phyloP scores from a whole-genome alignment of 2,329 filamentous ascomycete species.

The Trichoderma cornu-damae region DNA sequence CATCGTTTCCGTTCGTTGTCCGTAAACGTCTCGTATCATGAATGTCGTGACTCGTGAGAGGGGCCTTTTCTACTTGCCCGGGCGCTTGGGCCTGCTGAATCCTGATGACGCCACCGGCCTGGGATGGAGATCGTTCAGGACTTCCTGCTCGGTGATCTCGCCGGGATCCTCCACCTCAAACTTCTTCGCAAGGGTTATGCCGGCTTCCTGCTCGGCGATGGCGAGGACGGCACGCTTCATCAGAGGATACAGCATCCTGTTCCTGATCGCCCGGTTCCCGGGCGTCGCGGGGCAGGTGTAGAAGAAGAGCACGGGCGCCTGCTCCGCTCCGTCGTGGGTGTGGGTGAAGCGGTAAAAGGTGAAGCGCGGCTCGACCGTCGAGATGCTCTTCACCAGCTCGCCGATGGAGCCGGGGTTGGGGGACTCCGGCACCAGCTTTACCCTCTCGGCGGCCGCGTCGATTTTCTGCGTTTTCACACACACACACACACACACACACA shows the following conservation, averaged over 20 bases:
- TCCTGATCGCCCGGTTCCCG: slow-evolving; percentile 66
- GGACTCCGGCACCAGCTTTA: slow-evolving; percentile 57
- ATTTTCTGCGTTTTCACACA: slow-evolving; percentile 69
- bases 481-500: too few relatives aligned
- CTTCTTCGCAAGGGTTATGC: slow-evolving; percentile 63
- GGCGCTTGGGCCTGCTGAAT: slow-evolving; percentile 75
- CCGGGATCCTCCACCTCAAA: slow-evolving; percentile 62
- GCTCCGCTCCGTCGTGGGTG: slow-evolving; percentile 47
- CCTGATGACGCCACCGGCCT: slow-evolving; percentile 60
- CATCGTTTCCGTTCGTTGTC: slow-evolving; percentile 18
- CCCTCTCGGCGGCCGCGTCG: slow-evolving; percentile 62
- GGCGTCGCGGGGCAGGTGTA: slow-evolving; percentile 70
- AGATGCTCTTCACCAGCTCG: slow-evolving; percentile 57
- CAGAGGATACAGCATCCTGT: slow-evolving; percentile 77
- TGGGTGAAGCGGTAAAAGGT: slow-evolving; percentile 68
- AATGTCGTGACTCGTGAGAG: slow-evolving; percentile 10
- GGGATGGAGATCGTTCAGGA: slow-evolving; percentile 64
- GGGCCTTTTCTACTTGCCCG: slow-evolving; percentile 58
- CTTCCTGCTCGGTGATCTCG: slow-evolving; percentile 63
- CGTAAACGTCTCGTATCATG: too few relatives aligned
- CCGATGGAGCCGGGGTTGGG: slow-evolving; percentile 50
- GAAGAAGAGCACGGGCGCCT: slow-evolving; percentile 66
- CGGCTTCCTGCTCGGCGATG: slow-evolving; percentile 61
- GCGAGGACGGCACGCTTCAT: slow-evolving; percentile 62
- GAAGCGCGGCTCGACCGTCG: slow-evolving; percentile 65